Evolutionary conservation across 2,329 filamentous ascomycete species (phyloP).

Genomic region (Neonectria neomacrospora): DNA sequence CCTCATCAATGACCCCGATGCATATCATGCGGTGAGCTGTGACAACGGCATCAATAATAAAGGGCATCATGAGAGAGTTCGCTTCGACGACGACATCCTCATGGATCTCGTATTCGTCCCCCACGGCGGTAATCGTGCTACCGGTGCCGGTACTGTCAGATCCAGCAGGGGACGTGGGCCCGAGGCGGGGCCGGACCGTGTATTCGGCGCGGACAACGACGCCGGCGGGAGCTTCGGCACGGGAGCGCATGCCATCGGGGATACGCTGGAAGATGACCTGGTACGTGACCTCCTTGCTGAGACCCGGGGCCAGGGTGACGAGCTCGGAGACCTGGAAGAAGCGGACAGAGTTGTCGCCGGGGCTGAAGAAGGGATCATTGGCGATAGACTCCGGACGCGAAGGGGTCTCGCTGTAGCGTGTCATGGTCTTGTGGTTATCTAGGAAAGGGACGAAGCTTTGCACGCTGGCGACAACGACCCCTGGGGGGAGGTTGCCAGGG

Average conservation of each 20-base stretch:
- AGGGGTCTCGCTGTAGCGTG: conserved; percentile 49
- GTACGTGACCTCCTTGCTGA: conserved; percentile 54
- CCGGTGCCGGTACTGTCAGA: conserved; percentile 44
- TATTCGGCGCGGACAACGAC: conserved; percentile 56
- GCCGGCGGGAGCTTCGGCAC: conserved; percentile 56
- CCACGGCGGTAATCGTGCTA: conserved; percentile 40
- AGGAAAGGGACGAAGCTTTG: conserved; percentile 56
- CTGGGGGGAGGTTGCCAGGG: conserved; percentile 52
- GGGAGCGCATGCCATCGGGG: conserved; percentile 54
- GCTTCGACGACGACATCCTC: conserved; percentile 49
- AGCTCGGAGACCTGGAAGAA: conserved; percentile 48
- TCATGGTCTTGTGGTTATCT: conserved; percentile 52
- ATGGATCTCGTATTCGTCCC: conserved; percentile 49
- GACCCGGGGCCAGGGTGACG: conserved; percentile 52
- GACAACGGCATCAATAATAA: conserved; percentile 47
- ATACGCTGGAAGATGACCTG: conserved; percentile 58
- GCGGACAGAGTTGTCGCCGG: conserved; percentile 51
- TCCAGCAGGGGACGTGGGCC: conserved; percentile 39
- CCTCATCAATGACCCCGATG: conserved; percentile 47
- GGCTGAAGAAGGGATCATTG: conserved; percentile 56
- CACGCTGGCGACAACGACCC: conserved; percentile 52
- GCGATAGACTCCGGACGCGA: conserved; percentile 49
- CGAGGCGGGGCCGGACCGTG: conserved; percentile 41
- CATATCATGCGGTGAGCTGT: conserved; percentile 47
- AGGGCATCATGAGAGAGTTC: conserved; percentile 51